phyloP scores from a whole-genome alignment of 768 basidiomycete species.

The Termitomyces heimii region DNA sequence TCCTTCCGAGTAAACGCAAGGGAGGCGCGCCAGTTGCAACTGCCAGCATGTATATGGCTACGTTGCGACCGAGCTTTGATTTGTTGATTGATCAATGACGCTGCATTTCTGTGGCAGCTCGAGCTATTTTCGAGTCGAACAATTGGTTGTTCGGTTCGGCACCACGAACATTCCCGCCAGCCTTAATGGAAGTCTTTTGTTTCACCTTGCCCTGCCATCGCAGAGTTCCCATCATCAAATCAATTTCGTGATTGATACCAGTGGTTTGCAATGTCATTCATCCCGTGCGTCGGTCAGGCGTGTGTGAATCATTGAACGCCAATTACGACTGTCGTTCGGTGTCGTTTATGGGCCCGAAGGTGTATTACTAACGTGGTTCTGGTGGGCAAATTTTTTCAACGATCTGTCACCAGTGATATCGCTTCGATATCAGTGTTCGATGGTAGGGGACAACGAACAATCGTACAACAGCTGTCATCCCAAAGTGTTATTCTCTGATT shows the following conservation, averaged over 20 bases:
- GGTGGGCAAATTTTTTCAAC: not conserved
- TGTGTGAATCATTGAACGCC: not conserved
- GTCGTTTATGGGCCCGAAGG: not conserved
- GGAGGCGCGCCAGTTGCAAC: not conserved
- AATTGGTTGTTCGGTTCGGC: not conserved
- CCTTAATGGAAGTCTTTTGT: too few relatives aligned
- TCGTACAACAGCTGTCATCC: not conserved
- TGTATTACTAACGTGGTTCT: not conserved
- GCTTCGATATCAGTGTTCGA: slow-evolving; percentile 1
- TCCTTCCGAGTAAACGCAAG: not conserved
- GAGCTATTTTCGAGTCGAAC: not conserved
- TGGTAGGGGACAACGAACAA: slow-evolving; percentile 8
- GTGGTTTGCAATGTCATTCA: too few relatives aligned
- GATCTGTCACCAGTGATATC: not conserved
- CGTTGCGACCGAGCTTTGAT: not conserved
- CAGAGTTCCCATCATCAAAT: not conserved
- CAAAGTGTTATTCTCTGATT: not conserved
- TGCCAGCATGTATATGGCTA: not conserved
- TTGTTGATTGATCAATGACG: not conserved
- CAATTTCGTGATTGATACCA: not conserved
- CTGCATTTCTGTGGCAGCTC: not conserved
- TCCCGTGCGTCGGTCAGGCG: not conserved
- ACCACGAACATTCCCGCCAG: too few relatives aligned
- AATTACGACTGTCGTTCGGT: not conserved
- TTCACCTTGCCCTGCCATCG: not conserved